Base-by-base conservation (phyloP, 345 rosid species). In the Ricinus communis region DNA sequence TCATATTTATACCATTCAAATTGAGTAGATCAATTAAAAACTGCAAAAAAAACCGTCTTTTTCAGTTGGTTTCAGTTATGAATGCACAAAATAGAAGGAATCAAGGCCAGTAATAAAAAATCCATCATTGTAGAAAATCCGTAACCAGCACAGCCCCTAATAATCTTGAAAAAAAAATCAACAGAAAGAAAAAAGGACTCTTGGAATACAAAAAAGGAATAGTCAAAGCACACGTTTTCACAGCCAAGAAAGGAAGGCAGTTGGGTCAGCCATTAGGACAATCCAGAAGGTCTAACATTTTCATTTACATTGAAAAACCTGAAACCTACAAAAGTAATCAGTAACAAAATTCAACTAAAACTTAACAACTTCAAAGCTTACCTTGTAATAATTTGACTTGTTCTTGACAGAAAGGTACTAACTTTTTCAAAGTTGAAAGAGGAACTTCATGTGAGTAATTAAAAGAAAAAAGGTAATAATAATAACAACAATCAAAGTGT, bases 251-350 rank as follows among this genome's bases (percentile, higher is more conserved):
- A n/a, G n/a, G n/a, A n/a, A n/a, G n/a, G 53, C 28, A 31, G 51
- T n/a, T 51, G 56, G 69, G 76, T 64, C 70, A 66, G 66, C 51
- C 66, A 73, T 72, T 66, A 30, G 47, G 57, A 76, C 24, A 52
- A 70, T 78, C 83, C 66, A 70, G 74, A 80, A 76, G 71, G 80
- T 75, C 76, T 11, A 75, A 28, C 51, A 66, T 57, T 75, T n/a
- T n/a, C n/a, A n/a, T n/a, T 79, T 62, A 69, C 83, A 79, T 76
- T 76, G 74, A 77, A 75, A 54, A 77, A 55, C 51, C 41, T 19
- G 40, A 51, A 50, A 71, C 36, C 45, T 61, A 38, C 47, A 43
- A 28, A 46, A 41, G 19, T 12, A 0, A 14, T 3, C 1, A 25
- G 27, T 28, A 57, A 41, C 59, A 70, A 52, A 76, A 76, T 62